Evolutionary conservation across 1,284 basidiomycete species (phyloP).

Genomic region (Vanrija pseudolonga): DNA sequence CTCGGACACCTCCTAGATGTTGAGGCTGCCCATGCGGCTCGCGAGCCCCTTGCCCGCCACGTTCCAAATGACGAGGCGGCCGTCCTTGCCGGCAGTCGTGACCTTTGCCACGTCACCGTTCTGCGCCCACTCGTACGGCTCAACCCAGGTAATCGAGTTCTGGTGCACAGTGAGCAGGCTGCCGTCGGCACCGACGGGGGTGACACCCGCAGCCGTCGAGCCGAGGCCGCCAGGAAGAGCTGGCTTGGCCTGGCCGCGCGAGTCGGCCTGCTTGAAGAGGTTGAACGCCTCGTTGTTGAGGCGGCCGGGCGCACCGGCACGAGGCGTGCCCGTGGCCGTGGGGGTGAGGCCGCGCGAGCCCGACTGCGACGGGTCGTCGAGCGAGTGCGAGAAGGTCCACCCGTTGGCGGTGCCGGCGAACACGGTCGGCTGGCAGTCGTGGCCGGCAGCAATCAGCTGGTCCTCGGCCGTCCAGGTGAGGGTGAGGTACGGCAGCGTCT

Average conservation of each 20-base stretch:
- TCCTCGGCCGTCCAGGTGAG: slow-evolving; percentile 81
- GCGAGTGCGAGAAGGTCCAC: slow-evolving; percentile 72
- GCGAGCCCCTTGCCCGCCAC: slow-evolving; percentile 47
- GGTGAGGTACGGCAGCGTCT: slow-evolving; percentile 74
- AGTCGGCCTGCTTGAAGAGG: slow-evolving; percentile 89
- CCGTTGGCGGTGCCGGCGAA: slow-evolving; percentile 68
- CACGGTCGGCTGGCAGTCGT: slow-evolving; percentile 93
- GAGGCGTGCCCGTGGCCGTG: slow-evolving; percentile 37
- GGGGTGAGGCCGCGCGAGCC: slow-evolving; percentile 40
- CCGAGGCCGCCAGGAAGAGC: slow-evolving; percentile 17
- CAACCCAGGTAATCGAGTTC: slow-evolving; percentile 93
- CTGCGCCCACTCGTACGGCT: slow-evolving; percentile 64
- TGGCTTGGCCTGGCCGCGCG: slow-evolving; percentile 64
- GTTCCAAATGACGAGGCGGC: slow-evolving; percentile 87
- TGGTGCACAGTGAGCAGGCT: slow-evolving; percentile 86
- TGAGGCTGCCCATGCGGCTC: slow-evolving; percentile 26
- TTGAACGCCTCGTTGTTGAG: slow-evolving; percentile 94
- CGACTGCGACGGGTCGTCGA: slow-evolving; percentile 63
- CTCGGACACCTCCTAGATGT: slow-evolving; percentile 15
- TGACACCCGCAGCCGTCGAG: slow-evolving; percentile 44
- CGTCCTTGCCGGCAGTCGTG: slow-evolving; percentile 92
- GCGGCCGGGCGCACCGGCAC: slow-evolving; percentile 59
- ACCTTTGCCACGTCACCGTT: slow-evolving; percentile 67
- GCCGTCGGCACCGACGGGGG: slow-evolving; percentile 51
- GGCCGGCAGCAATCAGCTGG: slow-evolving; percentile 82